Evolutionary conservation across 2,329 filamentous ascomycete genomes (phyloP), one percentile per base, ranked within the genome.

Genomic region (Thielaviopsis euricoi): DNA sequence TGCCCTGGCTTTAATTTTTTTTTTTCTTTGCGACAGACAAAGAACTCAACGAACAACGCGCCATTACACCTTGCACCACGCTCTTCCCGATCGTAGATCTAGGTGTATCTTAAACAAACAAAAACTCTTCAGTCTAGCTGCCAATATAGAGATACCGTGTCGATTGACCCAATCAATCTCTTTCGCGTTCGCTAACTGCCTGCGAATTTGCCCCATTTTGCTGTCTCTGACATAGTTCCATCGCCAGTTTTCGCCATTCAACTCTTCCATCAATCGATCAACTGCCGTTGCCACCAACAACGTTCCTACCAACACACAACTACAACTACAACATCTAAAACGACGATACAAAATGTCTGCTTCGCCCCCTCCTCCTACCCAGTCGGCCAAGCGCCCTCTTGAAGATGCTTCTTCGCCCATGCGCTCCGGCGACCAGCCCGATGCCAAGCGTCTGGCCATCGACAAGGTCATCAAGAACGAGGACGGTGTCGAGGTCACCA

Each of bases 331-430:
- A 43, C 13, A n/a, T n/a, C n/a, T n/a, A n/a, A n/a, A n/a, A n/a
- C n/a, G n/a, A n/a, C n/a, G n/a, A n/a, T n/a, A n/a, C 17, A 43
- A 71, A 65, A 90, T 90, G 86, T 89, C 86, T 74, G 79, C 85
- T 62, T 89, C 81, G 63, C 81, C 81, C 29, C 73, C 76, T 62
- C 76, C 77, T 62, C 81, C 81, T 55, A 85, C 83, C 60, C 82
- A 87, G 68, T 84, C 82, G 65, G 76, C 80, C 62, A 98, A 98
- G 81, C 89, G 93, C 67, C 93, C 93, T 61, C 82, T 98, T 63
- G 93, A 98, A 77, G 93, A 98, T 77, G 93, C 97, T 69, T 97
- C 93, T 19, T 98, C 93, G 10, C 93, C 93, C 40, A 95, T 89
- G 33, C 87, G 87, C 62, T 85, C 86, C 46, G 89, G 82, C 68